These are phyloP conservation scores for Aciculosporium take DNA, from an alignment of 2,329 filamentous ascomycete genomes.

Conservation along the genomic window DNA sequence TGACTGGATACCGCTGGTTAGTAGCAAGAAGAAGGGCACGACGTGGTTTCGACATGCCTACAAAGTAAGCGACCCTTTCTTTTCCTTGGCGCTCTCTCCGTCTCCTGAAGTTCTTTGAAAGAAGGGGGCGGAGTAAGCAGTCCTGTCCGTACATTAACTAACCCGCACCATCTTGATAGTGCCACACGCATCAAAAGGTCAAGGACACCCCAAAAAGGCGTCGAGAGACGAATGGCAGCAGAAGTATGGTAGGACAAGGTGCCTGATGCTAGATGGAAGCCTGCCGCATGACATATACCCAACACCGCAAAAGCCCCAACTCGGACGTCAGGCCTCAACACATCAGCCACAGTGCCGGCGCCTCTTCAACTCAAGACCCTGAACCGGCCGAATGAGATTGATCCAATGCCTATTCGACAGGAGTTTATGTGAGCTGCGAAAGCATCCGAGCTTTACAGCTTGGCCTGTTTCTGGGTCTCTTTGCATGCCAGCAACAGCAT, in stretches of 20 bases:
- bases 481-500: background rate
- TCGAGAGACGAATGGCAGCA: conserved; percentile 39
- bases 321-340: conserved; percentile 9
- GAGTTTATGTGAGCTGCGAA: background rate
- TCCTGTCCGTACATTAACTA: background rate
- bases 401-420: background rate
- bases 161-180: conserved; percentile 26
- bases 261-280: conserved; percentile 32
- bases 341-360: conserved; percentile 3
- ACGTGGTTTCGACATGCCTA: conserved; percentile 85
- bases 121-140: background rate
- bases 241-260: conserved; percentile 26
- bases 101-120: too few species aligned
- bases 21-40: conserved; percentile 83
- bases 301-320: conserved; percentile 15
- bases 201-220: conserved; percentile 57
- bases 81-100: too few species aligned
- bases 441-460: background rate
- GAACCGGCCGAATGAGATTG: conserved; percentile 3
- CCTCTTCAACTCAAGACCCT: conserved; percentile 5
- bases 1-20: conserved; percentile 69
- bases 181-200: conserved; percentile 57
- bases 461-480: background rate
- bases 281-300: conserved; percentile 17
- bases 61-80: conserved; percentile 44